phyloP scores from a whole-genome alignment of 352 stramenopile species.

The Peronospora belbahrii region DNA sequence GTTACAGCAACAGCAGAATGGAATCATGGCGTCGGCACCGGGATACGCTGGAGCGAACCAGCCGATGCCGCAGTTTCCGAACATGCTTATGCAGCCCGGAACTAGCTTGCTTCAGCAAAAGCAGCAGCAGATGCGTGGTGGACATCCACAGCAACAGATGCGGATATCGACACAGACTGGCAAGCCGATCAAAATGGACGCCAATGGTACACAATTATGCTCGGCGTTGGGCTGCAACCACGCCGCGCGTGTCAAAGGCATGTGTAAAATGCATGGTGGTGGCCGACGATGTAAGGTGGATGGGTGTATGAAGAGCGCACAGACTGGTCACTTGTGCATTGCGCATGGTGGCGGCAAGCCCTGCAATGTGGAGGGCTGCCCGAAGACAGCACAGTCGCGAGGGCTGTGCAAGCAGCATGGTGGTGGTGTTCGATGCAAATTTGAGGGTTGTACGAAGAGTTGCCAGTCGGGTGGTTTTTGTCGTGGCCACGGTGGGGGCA shows the following conservation, averaged over 20 bases:
- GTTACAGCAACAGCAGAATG: constrained; percentile 34
- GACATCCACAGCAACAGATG: constrained; percentile 26
- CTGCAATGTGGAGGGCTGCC: constrained; percentile 78
- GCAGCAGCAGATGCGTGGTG: constrained; percentile 30
- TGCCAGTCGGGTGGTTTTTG: constrained; percentile 82
- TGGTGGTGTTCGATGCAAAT: constrained; percentile 79
- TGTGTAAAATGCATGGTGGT: constrained; percentile 82
- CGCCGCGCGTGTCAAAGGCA: constrained; percentile 67
- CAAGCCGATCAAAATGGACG: constrained; percentile 48
- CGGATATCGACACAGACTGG: constrained; percentile 44
- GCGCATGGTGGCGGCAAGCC: constrained; percentile 77
- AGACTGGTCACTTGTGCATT: constrained; percentile 81
- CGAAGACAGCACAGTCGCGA: constrained; percentile 80
- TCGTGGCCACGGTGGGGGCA: constrained; percentile 72
- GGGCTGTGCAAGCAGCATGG: constrained; percentile 82
- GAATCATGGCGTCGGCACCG: constrained; percentile 33
- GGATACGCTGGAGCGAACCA: constrained; percentile 28
- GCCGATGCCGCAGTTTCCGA: constrained; percentile 38
- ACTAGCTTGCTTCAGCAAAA: constrained; percentile 30
- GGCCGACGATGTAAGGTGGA: constrained; percentile 80
- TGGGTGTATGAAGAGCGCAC: constrained; percentile 82
- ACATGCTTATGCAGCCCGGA: constrained; percentile 60
- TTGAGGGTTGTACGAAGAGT: constrained; percentile 82
- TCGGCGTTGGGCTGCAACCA: constrained; percentile 75
- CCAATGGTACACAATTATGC: constrained; percentile 53